Base-by-base conservation (phyloP, 352 stramenopile genomes). In the Aphanomyces cochlioides region DNA sequence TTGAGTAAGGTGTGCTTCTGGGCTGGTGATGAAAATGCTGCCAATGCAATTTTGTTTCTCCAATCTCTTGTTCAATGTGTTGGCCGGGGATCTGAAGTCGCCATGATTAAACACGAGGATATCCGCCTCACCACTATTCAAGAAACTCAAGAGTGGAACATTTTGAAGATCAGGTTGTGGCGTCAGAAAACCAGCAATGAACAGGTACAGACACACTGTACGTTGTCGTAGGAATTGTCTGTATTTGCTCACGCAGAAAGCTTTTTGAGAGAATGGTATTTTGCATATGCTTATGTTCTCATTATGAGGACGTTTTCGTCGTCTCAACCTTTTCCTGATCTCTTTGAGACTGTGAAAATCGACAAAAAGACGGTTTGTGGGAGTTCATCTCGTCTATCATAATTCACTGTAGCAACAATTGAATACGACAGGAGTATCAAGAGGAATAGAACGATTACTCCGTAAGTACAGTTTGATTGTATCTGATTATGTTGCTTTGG, bases 111-210 rank as follows among this genome's bases (percentile, higher is more conserved):
- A 28, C 50, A 58, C 50, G 36, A 36, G 8, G 50, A 58, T 28
- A 58, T 58, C 21, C 2, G 17, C 8, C 8, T 58, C 21, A 36
- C 17, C 36, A 37, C 50, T 28, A 36, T 19, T 36, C 50, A 28
- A 36, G 50, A 58, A 1, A 58, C 36, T 17, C 15, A 19, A 28
- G 50, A 19, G 1, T 58, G 50, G 50, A 19, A 58, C 1, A 12
- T 36, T 36, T 19, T 58, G 7, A 58, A 19, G 36, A 58, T 58
- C 17, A 2, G 50, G 1, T 36, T 58, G 36, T 58, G 50, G 50
- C 21, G 50, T 12, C 50, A 58, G 36, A 36, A 58, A 36, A 58
- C 50, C 19, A 58, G 50, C 50, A 58, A 58, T 28, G 50, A 58
- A 36, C 50, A 58, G 1, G 50, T 58, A 58, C 36, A 28, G 17